These are phyloP conservation scores for Firmiana major DNA, from an alignment of 345 rosid genomes.

Conservation along the genomic window DNA sequence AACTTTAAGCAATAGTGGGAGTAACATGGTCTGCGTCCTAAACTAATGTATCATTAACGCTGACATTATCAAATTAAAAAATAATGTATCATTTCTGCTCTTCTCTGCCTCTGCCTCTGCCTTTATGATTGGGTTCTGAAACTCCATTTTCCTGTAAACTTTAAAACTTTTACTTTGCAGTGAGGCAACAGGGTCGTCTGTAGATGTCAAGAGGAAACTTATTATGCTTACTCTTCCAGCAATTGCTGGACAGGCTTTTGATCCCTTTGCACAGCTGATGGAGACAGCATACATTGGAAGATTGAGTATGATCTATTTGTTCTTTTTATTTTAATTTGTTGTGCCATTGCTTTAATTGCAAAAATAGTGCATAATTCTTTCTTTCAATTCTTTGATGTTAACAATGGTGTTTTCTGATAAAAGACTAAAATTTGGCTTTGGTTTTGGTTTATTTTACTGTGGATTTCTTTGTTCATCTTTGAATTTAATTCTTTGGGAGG, in stretches of 20 bases:
- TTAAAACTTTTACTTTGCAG: slow-evolving; percentile 33
- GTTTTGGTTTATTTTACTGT: neutral
- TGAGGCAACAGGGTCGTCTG: slow-evolving; percentile 26
- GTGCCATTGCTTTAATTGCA: neutral
- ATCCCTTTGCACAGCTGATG: slow-evolving; percentile 80
- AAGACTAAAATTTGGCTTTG: neutral
- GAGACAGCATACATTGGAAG: slow-evolving; percentile 96
- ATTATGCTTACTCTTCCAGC: slow-evolving; percentile 85
- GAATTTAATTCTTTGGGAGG: neutral
- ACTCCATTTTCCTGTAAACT: slow-evolving; percentile 2
- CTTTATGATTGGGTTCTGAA: neutral
- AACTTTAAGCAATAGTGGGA: neutral
- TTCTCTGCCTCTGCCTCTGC: neutral
- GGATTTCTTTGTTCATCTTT: neutral
- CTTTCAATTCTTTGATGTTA: neutral
- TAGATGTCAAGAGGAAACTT: slow-evolving; percentile 63
- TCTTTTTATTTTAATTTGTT: slow-evolving; percentile 2
- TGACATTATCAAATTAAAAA: neutral
- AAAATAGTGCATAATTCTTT: neutral
- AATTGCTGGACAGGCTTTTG: slow-evolving; percentile 84
- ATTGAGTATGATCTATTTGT: slow-evolving; percentile 51
- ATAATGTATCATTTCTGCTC: no score
- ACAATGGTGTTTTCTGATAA: neutral
- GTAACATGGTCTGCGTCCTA: neutral
- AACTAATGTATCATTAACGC: neutral